Percentiles rank a stretch among this genome's conserved stretches.
phyloP scores from a whole-genome alignment of 202 grass and related monocot genomes.

The Carex sylvatica region DNA sequence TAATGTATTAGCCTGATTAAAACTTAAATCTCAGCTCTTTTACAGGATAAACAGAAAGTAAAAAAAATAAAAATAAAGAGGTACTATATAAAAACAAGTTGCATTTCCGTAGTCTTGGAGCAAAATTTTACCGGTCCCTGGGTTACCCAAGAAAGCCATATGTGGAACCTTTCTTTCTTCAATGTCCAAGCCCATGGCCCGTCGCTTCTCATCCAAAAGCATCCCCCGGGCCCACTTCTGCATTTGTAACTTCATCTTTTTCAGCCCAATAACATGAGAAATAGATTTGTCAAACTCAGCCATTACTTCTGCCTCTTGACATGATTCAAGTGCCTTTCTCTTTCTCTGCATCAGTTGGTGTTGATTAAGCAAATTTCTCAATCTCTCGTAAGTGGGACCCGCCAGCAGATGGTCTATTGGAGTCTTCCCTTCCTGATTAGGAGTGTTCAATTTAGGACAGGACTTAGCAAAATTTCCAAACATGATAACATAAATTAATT shows the following conservation, averaged over 20 bases:
- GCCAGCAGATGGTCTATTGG: conserved; percentile 67
- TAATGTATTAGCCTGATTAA: conserved; percentile 29
- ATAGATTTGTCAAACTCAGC: conserved; percentile 82
- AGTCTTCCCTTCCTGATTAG: conserved; percentile 70
- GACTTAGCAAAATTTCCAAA: neutral
- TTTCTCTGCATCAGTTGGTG: conserved; percentile 84
- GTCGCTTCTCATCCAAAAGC: conserved; percentile 97
- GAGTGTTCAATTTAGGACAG: conserved; percentile 19
- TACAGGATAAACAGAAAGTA: neutral
- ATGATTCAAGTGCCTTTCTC: conserved; percentile 61
- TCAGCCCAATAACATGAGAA: conserved; percentile 77
- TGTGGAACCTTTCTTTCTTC: conserved; percentile 72
- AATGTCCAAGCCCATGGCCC: conserved; percentile 79
- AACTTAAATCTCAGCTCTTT: neutral
- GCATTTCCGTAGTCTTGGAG: neutral
- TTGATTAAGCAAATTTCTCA: conserved; percentile 52
- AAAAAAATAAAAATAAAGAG: neutral
- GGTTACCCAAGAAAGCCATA: conserved; percentile 98
- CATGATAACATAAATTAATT: conserved; percentile 27
- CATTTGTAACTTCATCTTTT: conserved; percentile 88
- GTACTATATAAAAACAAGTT: neutral
- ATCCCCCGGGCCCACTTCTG: conserved; percentile 83
- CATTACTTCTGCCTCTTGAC: conserved; percentile 62
- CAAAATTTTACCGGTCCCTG: conserved; percentile 71
- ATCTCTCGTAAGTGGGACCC: conserved; percentile 44